Base-by-base conservation (phyloP, 2,329 filamentous ascomycete species). In the Zalaria sp. region DNA sequence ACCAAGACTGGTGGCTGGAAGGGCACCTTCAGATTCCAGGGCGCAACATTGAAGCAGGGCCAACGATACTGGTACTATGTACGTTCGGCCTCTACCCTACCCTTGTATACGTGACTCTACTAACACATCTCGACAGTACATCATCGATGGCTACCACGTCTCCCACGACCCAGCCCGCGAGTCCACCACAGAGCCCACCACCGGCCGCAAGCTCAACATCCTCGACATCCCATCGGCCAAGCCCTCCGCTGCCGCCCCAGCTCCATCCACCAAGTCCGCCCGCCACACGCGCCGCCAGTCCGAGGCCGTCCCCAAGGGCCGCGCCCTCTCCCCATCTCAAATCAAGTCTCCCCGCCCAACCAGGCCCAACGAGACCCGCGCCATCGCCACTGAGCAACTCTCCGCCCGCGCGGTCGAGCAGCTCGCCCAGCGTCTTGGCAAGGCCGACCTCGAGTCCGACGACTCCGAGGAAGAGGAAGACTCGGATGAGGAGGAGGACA, bases 41-140 rank as follows among this genome's bases (percentile, higher is more conserved):
- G 81, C 61, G 68, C 77, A 48, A 89, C 85, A 46, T 76, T 96
- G 56, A 80, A 89, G 71, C 73, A 85, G 55, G 87, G 89, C 62
- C 79, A 85, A 62, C 81, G 89, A 61, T 96, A 96, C 79, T 98
- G 91, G 91, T 98, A 96, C 80, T 98, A 98, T 79, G 66, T 70
- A 60, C 49, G 67, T 62, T 38, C 36, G 11, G 7, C n/a, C 38
- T 28, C 10, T 32, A 27, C 36, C 11, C 37, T 10, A 18, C 35
- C 8, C 7, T n/a, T 32, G 7, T 32, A 7, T 7, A 27, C 31
- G 34, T 10, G 26, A 26, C 6, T 38, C 6, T 27, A 27, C 42
- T 43, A 10, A 43, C 38, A 32, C 2, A 34, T 35, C 8, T 39
- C 25, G 10, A 10, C 38, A 64, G 60, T 98, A 95, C 75, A 95